Percentiles rank a stretch among this genome's conserved stretches.
phyloP scores from a whole-genome alignment of 208 protist genomes.

The Trypanosoma theileri region DNA sequence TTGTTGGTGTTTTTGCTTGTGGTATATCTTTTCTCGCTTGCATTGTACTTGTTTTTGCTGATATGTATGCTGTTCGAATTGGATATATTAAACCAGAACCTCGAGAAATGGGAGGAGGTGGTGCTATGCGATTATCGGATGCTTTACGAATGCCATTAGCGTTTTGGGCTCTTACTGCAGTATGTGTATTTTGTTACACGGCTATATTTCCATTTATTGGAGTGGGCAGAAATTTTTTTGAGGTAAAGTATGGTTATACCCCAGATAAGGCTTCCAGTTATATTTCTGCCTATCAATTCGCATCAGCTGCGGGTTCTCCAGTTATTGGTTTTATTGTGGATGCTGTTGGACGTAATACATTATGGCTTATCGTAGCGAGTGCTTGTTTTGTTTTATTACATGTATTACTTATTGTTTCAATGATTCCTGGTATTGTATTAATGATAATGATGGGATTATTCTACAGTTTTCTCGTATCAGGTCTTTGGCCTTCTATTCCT shows the following conservation, averaged over 20 bases:
- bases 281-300: conserved; percentile 87
- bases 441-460: conserved; percentile 81
- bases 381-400: conserved; percentile 59
- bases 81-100: conserved; percentile 70
- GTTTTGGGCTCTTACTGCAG: conserved; percentile 77
- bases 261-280: conserved; percentile 53
- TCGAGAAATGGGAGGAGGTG: conserved; percentile 19
- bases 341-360: conserved; percentile 73
- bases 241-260: conserved; percentile 82
- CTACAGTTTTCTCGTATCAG: conserved; percentile 87
- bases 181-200: conserved; percentile 88
- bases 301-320: conserved; percentile 73
- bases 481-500: conserved; percentile 87
- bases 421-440: conserved; percentile 56
- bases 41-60: conserved; percentile 49
- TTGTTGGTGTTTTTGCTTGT: conserved; percentile 67
- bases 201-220: conserved; percentile 88
- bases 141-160: conserved; percentile 53
- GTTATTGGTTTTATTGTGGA: conserved; percentile 84
- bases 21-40: conserved; percentile 65
- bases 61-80: conserved; percentile 69
- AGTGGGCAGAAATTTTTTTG: conserved; percentile 79
- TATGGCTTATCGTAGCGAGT: conserved; percentile 64
- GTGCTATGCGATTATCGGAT: conserved; percentile 47
- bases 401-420: conserved; percentile 74